These are phyloP conservation scores for Beauveria australis DNA, from an alignment of 2,329 filamentous ascomycete genomes.

Conservation along the genomic window DNA sequence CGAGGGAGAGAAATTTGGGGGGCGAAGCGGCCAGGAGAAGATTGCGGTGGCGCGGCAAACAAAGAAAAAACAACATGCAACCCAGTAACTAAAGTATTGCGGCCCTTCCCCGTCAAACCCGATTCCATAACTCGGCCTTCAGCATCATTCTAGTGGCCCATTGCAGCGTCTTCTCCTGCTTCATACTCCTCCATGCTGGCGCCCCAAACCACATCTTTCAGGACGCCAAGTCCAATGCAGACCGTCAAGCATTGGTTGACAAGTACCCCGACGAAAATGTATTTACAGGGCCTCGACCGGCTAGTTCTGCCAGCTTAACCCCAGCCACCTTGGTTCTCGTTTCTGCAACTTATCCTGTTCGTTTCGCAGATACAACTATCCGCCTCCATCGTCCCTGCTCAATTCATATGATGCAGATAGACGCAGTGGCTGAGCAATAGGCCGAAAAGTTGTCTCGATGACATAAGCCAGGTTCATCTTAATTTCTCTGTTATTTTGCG, in stretches of 20 bases:
- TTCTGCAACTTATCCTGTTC: background rate
- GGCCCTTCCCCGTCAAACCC: background rate
- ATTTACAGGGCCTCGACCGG: background rate
- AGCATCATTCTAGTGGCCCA: background rate
- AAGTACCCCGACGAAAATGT: background rate
- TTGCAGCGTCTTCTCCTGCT: background rate
- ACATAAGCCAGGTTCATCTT: too few species aligned
- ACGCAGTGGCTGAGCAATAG: too few species aligned
- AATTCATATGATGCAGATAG: too few species aligned
- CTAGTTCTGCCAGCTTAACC: background rate
- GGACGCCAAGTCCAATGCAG: background rate
- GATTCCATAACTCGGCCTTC: background rate
- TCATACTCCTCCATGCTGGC: background rate
- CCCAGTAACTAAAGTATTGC: background rate
- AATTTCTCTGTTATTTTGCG: too few species aligned
- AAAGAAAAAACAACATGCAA: background rate
- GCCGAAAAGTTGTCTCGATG: too few species aligned
- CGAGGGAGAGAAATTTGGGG: background rate
- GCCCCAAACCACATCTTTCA: background rate
- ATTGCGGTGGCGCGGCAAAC: conserved; percentile 3
- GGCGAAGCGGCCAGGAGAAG: background rate
- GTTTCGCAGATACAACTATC: background rate
- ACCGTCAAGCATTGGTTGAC: background rate
- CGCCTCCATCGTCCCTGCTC: too few species aligned
- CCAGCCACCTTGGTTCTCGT: background rate